phyloP scores from a whole-genome alignment of 441 rosid genomes.

The Theobroma grandiflorum region DNA sequence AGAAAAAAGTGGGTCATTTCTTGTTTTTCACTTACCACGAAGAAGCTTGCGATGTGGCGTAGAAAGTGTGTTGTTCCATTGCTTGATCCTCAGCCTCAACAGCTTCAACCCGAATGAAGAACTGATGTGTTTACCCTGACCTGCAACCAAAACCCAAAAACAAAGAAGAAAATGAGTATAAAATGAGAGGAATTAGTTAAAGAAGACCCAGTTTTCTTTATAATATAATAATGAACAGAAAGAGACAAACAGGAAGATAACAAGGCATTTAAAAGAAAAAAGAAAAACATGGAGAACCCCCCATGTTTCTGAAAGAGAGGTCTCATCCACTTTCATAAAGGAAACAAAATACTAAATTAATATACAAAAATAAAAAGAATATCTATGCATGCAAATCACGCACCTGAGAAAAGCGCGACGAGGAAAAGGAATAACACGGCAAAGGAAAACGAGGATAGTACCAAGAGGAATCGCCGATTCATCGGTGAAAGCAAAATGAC shows the following conservation, averaged over 20 bases:
- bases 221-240: conserved; percentile 13
- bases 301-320: conserved; percentile 28
- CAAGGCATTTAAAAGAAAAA: conserved; percentile 7
- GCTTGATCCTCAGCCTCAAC: conserved; percentile 18
- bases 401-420: conserved; percentile 35
- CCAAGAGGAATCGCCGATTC: conserved; percentile 32
- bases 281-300: conserved; percentile 3
- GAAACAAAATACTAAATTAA: conserved; percentile 14
- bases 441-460: conserved; percentile 29
- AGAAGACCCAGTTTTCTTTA: neutral
- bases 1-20: neutral
- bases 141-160: conserved; percentile 29
- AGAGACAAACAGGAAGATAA: conserved; percentile 25
- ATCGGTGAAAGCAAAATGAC: conserved; percentile 7
- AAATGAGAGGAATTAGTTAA: neutral
- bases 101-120: conserved; percentile 24
- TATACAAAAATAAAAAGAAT: neutral
- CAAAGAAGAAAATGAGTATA: conserved; percentile 1
- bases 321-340: conserved; percentile 22
- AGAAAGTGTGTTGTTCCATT: conserved; percentile 19
- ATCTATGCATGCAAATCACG: conserved; percentile 11
- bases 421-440: conserved; percentile 26
- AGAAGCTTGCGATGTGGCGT: conserved; percentile 57
- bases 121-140: conserved; percentile 23
- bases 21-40: conserved; percentile 43